Evolutionary conservation across 2,329 filamentous ascomycete species (phyloP).

Genomic region (Truncatella angustata): DNA sequence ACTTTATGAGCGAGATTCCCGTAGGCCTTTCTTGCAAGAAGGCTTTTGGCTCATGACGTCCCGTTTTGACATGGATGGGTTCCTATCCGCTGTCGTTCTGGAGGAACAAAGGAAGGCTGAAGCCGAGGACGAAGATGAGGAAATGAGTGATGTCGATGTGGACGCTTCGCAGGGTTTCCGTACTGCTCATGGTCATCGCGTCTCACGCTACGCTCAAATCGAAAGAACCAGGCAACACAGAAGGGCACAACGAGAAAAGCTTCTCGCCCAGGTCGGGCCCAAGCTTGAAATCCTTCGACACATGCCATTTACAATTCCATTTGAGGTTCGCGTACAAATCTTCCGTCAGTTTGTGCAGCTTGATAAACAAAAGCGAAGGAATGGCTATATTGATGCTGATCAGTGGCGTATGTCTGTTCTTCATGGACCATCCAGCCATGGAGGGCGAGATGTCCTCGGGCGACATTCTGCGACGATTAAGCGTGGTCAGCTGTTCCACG

Average conservation of each 20-base stretch:
- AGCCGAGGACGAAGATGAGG: constrained; percentile 59
- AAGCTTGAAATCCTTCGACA: constrained; percentile 89
- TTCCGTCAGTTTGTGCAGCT: constrained; percentile 89
- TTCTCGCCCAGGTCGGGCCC: constrained; percentile 77
- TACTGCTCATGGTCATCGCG: constrained; percentile 52
- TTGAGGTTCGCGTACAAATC: constrained; percentile 85
- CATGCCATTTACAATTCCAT: constrained; percentile 96
- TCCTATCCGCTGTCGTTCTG: constrained; percentile 79
- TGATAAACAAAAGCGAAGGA: constrained; percentile 72
- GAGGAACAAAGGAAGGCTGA: constrained; percentile 82
- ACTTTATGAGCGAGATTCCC: constrained; percentile 90
- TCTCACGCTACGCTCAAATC: constrained; percentile 61
- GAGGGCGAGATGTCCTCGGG: constrained; percentile 37
- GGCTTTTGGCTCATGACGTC: constrained; percentile 92
- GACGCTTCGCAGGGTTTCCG: constrained; percentile 18
- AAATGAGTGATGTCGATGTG: constrained; percentile 31
- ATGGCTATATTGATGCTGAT: constrained; percentile 70
- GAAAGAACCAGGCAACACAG: constrained; percentile 66
- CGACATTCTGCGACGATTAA: constrained; percentile 78
- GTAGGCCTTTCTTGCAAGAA: constrained; percentile 77
- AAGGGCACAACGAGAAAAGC: constrained; percentile 65
- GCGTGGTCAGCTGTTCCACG: constrained; percentile 76
- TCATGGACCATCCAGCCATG: constrained; percentile 28
- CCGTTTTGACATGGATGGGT: constrained; percentile 84
- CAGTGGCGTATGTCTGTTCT: constrained; percentile 66